Conservation (phyloP, 2,329 filamentous ascomycete genomes). For the Nigrospora oryzae region DNA sequence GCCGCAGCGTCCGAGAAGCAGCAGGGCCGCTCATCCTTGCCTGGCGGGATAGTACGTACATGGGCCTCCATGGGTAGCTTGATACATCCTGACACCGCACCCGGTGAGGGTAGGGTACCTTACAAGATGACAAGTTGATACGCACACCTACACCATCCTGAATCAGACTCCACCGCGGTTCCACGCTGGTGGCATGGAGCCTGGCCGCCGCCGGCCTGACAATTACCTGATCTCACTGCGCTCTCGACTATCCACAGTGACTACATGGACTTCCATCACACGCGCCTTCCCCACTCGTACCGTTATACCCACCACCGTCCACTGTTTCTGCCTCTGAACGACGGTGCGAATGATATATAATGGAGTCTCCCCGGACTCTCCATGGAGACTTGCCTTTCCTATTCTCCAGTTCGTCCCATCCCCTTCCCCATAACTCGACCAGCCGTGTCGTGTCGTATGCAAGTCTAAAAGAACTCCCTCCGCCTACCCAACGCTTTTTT, state of each 20-base stretch:
- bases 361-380: slow-evolving; percentile 1
- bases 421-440: neutral
- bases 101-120: no score
- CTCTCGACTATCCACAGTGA: neutral
- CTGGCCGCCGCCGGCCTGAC: neutral
- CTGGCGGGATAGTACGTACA: no score
- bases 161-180: slow-evolving; percentile 4
- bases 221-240: slow-evolving; percentile 1
- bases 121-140: neutral
- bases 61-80: no score
- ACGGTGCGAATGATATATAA: neutral
- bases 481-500: slow-evolving; percentile 3
- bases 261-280: neutral
- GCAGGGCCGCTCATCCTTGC: no score
- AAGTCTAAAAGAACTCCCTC: neutral
- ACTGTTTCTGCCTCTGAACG: neutral
- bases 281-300: neutral
- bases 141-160: neutral
- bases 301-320: neutral
- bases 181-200: slow-evolving; percentile 1
- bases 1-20: no score
- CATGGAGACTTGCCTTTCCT: neutral
- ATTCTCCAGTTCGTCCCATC: neutral
- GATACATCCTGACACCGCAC: no score
- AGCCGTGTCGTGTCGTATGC: neutral